Evolutionary conservation across 2,329 filamentous ascomycete species (phyloP), one percentile per base, ranked within the genome.

Genomic region (Colletotrichum tabaci): DNA sequence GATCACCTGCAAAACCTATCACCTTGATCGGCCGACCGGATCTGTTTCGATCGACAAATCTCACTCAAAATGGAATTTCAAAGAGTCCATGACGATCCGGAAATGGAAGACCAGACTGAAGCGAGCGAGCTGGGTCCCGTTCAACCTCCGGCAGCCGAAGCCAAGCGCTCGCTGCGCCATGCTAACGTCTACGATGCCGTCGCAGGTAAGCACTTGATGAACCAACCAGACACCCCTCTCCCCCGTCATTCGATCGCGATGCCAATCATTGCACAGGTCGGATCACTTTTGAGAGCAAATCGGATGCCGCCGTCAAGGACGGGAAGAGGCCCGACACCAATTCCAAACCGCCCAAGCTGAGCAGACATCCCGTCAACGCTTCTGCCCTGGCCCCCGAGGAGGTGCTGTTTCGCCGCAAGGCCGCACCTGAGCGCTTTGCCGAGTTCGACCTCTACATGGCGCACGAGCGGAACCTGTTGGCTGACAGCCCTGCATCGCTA

Each of bases 381-480:
- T 74, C 80, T 7, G 78, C 77, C 10, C 81, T 93, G 6, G 85
- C 91, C 2, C 92, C 93, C 2, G 93, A 94, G 66, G 90, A 94
- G 69, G 89, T 92, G 1, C 86, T 95, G 4, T 95, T 94, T 79
- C 89, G 89, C 38, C 87, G 88, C 57, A 85, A 85, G 74, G 83
- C 88, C 71, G 92, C 93, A 1, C 93, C 93, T 2, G 82, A 85
- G 23, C 89, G 92, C 64, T 94, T 90, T 77, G 88, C 88, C 66
- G 93, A 95, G 80, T 87, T 90, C 71, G 93, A 95, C 80, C 85
- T 92, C 72, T 95, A 95, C 82, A 89, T 88, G 76, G 88, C 91
- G 4, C 87, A 92, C 78, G 88, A 90, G 66, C 80, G 84, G 40
- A 80, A 89, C n/a, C 82, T 89, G 16, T 83, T 83, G 3, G 81